Evolutionary conservation across 1,284 basidiomycete genomes (phyloP), one percentile per base, ranked within the genome.

Genomic region (Sphaerobolus stellatus): DNA sequence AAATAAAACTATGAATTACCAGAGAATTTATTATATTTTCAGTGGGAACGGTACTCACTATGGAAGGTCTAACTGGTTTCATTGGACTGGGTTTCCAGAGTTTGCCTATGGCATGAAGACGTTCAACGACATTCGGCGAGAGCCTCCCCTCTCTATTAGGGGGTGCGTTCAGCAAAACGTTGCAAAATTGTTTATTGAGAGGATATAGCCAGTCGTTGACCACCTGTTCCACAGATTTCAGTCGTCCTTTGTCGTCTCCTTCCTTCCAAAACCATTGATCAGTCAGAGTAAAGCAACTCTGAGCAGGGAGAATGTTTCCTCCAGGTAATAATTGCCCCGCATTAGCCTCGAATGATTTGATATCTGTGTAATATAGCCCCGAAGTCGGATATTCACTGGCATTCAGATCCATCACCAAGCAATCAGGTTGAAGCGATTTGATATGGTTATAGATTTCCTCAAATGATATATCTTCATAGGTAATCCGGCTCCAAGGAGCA

Each of bases 331-430:
- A 27, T 28, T 57, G 50, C 13, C 56, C 56, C 2, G 56, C 50
- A 34, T 57, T 57, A 28, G 51, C 46, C 40, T 57, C 56, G 46
- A 57, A 57, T 14, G 56, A 43, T n/a, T 57, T 57, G 50, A 57
- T 57, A 24, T 57, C 56, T 14, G 41, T 51, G 34, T 57, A 57
- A 25, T 52, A 57, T 4, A 57, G 46, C 22, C 49, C 56, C 14
- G 51, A 25, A 11, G 29, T 18, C 16, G 50, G 56, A 18, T 27
- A 57, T n/a, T 57, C 31, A 25, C 50, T 52, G 18, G 56, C 50
- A 24, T 57, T 57, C 9, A 57, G 56, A 47, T 57, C 56, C 34
- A 51, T 57, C 9, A 57, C 51, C 22, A 57, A 41, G 28, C 56
- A 57, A 20, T 48, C 36, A 5, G 56, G 56, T 29, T 57, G 56